Evolutionary conservation across 1,284 basidiomycete species (phyloP), one percentile per base, ranked within the genome.

Genomic region (Malassezia equina): DNA sequence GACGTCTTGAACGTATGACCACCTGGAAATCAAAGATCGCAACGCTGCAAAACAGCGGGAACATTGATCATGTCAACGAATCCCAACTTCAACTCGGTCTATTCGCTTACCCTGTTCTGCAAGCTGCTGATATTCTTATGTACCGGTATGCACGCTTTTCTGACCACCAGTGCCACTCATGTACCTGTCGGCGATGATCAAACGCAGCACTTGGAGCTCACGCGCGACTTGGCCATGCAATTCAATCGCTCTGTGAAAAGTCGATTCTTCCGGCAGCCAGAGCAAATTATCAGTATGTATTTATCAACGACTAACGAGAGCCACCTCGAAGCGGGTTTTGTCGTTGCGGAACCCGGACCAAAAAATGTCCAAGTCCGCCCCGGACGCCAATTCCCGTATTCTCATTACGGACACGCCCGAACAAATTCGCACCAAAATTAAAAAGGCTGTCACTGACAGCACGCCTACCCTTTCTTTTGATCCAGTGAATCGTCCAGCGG

Each of bases 171-270:
- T 64, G 82, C 89, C 2, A 94, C 90, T 0, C 86, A 91, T 72
- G 87, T 96, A 0, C 91, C 91, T 0, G 90, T 95, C 2, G 91
- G 91, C 21, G 89, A 95, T 67, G 91, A 96, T 71, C 91, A 95
- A 74, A 82, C 83, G 31, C 91, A 96, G 76, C 91, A 96, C 66
- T 80, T 95, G 25, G 90, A 94, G 71, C 81, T 96, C 1, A 81
- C 83, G 24, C 81, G 89, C 32, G 88, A 91, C 67, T 76, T 94
- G 8, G 90, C 87, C 0, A 83, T 88, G 25, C 77, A 78, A 7
- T 94, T 93, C 77, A 95, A 95, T 70, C 80, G 83, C 4, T 80
- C 80, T 13, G 61, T 59, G 47, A 62, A 58, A 39, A 71, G 75
- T 29, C 66, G 69, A n/a, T 75, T 76, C 0, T 68, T 86, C 51